Evolutionary conservation across 768 basidiomycete genomes (phyloP).

Genomic region (Boletus insuetus): DNA sequence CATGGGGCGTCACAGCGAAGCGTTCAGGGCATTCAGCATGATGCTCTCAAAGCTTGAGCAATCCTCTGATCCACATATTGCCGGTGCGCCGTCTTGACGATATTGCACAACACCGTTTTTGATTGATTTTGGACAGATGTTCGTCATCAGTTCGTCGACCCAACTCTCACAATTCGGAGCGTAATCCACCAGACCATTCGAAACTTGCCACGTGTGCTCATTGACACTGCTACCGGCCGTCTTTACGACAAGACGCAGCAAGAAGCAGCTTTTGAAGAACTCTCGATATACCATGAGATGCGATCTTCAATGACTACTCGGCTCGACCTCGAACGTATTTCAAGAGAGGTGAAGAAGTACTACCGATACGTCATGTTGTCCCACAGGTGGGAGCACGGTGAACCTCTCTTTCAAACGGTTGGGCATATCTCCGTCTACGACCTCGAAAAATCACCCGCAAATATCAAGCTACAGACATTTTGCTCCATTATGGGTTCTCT

Average conservation of each 20-base stretch:
- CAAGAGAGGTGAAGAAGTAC: neutral
- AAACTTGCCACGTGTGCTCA: conserved; percentile 4
- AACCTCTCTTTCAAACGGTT: conserved; percentile 5
- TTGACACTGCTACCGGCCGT: conserved; percentile 4
- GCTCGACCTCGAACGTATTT: conserved; percentile 3
- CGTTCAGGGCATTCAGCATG: neutral
- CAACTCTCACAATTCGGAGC: neutral
- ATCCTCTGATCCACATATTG: neutral
- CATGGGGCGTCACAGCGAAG: neutral
- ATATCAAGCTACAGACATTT: conserved; percentile 8
- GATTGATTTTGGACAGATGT: neutral
- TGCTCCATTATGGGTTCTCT: neutral
- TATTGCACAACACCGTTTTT: neutral
- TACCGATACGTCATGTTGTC: conserved; percentile 15
- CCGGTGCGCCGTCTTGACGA: neutral
- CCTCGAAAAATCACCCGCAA: neutral
- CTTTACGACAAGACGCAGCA: conserved; percentile 10
- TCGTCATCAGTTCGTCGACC: neutral
- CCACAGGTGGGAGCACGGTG: conserved; percentile 2
- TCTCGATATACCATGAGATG: conserved; percentile 2
- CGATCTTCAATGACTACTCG: conserved; percentile 1
- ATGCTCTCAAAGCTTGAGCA: conserved; percentile 2
- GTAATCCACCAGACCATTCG: neutral
- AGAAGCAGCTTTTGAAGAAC: conserved; percentile 1
- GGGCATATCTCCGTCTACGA: conserved; percentile 6